Conservation (phyloP, 192 early-diverging fungal species). For the Podila verticillata region DNA sequence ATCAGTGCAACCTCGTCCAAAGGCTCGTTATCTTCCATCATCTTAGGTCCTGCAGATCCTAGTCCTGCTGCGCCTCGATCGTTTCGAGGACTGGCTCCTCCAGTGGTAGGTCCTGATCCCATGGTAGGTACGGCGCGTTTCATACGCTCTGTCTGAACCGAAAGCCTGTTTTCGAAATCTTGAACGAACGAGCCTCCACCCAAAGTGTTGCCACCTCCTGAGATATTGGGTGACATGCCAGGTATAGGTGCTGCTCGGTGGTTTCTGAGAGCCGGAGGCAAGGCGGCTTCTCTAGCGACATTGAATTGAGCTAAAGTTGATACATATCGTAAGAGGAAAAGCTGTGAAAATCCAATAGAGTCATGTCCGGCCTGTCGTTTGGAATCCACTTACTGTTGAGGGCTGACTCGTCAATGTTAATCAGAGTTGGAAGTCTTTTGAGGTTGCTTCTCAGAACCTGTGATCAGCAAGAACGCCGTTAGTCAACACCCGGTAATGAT, state of each 20-base stretch:
- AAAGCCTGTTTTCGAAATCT: constrained; percentile 45
- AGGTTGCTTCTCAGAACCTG: constrained; percentile 56
- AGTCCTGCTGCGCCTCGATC: not conserved
- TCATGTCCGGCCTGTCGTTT: not conserved
- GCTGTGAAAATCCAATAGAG: too few species aligned
- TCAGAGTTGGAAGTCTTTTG: constrained; percentile 56
- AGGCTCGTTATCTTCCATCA: constrained; percentile 33
- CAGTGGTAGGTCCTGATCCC: constrained; percentile 10
- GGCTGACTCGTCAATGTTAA: constrained; percentile 60
- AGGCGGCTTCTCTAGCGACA: constrained; percentile 26
- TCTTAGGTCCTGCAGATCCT: constrained; percentile 11
- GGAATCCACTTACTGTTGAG: constrained; percentile 35
- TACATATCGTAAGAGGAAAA: not conserved
- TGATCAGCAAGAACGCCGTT: not conserved
- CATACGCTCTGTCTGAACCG: constrained; percentile 44
- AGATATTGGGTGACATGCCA: constrained; percentile 4
- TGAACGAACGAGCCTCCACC: constrained; percentile 42
- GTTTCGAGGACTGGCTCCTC: constrained; percentile 13
- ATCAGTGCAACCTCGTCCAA: constrained; percentile 75
- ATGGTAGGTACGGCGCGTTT: constrained; percentile 29
- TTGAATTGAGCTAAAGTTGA: constrained; percentile 32
- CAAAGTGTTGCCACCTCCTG: not conserved
- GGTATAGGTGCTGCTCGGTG: constrained; percentile 33
- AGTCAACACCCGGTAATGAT: not conserved
- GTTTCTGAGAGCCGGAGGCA: not conserved